phyloP scores from a whole-genome alignment of 768 basidiomycete genomes.

The Termitomyces sp. region DNA sequence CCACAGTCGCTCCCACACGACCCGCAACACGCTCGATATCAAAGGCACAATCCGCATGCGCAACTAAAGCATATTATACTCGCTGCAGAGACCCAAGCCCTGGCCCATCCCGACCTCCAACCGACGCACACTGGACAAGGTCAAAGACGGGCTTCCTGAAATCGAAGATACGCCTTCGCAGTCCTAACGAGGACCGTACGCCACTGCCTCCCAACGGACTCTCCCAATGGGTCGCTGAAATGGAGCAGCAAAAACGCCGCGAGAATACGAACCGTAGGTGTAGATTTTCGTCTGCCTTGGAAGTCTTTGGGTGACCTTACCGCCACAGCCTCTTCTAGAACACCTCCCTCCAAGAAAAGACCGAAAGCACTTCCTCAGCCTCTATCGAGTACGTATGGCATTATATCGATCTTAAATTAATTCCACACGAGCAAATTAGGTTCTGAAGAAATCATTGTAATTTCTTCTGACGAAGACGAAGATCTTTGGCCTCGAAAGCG shows the following conservation, averaged over 20 bases:
- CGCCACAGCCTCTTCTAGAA: background rate
- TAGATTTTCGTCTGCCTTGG: background rate
- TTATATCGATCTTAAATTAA: background rate
- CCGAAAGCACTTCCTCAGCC: background rate
- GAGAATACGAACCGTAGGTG: background rate
- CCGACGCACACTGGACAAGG: background rate
- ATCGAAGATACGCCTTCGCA: background rate
- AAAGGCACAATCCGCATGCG: background rate
- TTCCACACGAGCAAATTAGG: background rate
- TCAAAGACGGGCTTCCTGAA: background rate
- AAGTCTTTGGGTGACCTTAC: background rate
- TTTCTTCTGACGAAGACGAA: background rate
- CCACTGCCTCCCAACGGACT: background rate
- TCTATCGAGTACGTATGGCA: background rate
- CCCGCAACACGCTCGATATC: background rate
- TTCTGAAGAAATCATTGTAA: background rate
- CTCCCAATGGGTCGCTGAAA: background rate
- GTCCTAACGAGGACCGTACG: background rate
- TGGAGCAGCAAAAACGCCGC: background rate
- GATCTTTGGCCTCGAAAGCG: background rate
- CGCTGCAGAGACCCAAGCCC: background rate
- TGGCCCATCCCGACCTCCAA: background rate
- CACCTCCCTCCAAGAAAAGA: background rate
- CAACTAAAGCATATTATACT: background rate
- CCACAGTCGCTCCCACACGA: background rate